A percentile compares a stretch with the other conserved stretches of the same genome.
phyloP scores from a whole-genome alignment of 257 asterid genomes.

The Paraleonurus japonicus region DNA sequence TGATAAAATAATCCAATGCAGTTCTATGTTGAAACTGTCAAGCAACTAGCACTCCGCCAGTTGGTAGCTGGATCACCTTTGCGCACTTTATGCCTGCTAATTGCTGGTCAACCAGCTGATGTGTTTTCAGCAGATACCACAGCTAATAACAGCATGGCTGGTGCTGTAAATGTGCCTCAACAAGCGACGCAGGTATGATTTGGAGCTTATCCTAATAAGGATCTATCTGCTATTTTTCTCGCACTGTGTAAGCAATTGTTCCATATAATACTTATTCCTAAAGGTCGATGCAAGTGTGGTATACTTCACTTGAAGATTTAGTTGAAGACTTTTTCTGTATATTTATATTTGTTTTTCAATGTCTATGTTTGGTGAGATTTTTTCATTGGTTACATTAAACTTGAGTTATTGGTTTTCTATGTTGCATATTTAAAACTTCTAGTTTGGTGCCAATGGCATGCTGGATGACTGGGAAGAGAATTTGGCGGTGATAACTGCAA shows the following conservation, averaged over 20 bases:
- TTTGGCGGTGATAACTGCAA: slow-evolving; percentile 93
- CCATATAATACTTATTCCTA: slow-evolving; percentile 7
- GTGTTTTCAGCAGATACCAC: slow-evolving; percentile 63
- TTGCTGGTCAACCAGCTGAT: slow-evolving; percentile 95
- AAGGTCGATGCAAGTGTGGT: slow-evolving; percentile 5
- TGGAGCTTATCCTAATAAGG: slow-evolving; percentile 16
- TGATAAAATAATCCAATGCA: slow-evolving; percentile 33
- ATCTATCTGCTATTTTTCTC: slow-evolving; percentile 9
- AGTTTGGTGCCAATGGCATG: slow-evolving; percentile 75
- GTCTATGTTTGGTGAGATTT: neutral
- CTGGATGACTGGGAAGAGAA: slow-evolving; percentile 97
- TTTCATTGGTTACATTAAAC: neutral
- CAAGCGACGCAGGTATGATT: slow-evolving; percentile 70
- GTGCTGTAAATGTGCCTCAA: slow-evolving; percentile 50
- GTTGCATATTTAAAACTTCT: slow-evolving; percentile 22
- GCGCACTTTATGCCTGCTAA: slow-evolving; percentile 87
- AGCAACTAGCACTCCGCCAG: slow-evolving; percentile 89
- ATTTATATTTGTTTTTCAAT: neutral
- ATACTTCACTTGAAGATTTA: slow-evolving; percentile 4
- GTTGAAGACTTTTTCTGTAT: neutral
- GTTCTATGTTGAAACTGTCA: slow-evolving; percentile 91
- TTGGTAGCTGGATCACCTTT: slow-evolving; percentile 92
- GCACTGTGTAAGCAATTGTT: slow-evolving; percentile 2
- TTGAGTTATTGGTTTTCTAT: slow-evolving; percentile 17
- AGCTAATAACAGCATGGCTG: slow-evolving; percentile 43